A percentile compares a stretch with the other conserved stretches of the same genome.
phyloP scores from a whole-genome alignment of 768 basidiomycete genomes.

The Trametes cingulata region DNA sequence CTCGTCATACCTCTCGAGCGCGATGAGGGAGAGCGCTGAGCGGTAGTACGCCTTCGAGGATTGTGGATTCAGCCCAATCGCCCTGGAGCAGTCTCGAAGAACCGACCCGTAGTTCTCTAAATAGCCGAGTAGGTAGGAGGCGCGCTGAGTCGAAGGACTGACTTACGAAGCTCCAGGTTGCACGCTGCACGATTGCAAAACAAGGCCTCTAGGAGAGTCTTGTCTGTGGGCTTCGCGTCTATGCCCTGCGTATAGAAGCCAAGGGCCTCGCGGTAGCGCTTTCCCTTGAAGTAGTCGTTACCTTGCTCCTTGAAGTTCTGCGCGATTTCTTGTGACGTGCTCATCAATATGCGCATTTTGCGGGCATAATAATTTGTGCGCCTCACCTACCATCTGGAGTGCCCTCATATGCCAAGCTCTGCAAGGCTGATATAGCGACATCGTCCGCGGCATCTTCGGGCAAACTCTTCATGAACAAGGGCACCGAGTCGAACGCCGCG shows the following conservation, averaged over 20 bases:
- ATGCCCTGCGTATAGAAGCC: slow-evolving; percentile 91
- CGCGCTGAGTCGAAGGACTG: not conserved
- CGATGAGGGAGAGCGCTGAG: slow-evolving; percentile 74
- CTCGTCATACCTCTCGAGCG: slow-evolving; percentile 76
- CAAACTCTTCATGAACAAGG: slow-evolving; percentile 91
- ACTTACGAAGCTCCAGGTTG: slow-evolving; percentile 82
- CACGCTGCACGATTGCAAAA: slow-evolving; percentile 91
- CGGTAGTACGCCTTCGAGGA: slow-evolving; percentile 88
- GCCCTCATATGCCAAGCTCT: slow-evolving; percentile 85
- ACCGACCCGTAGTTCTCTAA: slow-evolving; percentile 88
- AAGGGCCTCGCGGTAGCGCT: slow-evolving; percentile 82
- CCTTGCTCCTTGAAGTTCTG: slow-evolving; percentile 94
- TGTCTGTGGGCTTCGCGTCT: slow-evolving; percentile 77
- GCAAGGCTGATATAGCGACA: slow-evolving; percentile 74
- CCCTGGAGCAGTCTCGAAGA: slow-evolving; percentile 80
- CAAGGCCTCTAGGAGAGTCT: slow-evolving; percentile 59
- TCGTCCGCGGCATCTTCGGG: slow-evolving; percentile 70
- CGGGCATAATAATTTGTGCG: not conserved
- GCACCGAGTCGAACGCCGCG: slow-evolving; percentile 60
- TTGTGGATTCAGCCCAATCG: slow-evolving; percentile 57
- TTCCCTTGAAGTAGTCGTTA: slow-evolving; percentile 90
- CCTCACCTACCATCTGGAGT: slow-evolving; percentile 84
- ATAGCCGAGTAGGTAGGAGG: not conserved
- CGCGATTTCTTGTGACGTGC: slow-evolving; percentile 67
- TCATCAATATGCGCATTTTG: not conserved